A percentile compares a stretch with the other conserved stretches of the same genome.
These are phyloP conservation scores for Juglanconis juglandina DNA, from an alignment of 2,329 filamentous ascomycete genomes.

Conservation along the genomic window DNA sequence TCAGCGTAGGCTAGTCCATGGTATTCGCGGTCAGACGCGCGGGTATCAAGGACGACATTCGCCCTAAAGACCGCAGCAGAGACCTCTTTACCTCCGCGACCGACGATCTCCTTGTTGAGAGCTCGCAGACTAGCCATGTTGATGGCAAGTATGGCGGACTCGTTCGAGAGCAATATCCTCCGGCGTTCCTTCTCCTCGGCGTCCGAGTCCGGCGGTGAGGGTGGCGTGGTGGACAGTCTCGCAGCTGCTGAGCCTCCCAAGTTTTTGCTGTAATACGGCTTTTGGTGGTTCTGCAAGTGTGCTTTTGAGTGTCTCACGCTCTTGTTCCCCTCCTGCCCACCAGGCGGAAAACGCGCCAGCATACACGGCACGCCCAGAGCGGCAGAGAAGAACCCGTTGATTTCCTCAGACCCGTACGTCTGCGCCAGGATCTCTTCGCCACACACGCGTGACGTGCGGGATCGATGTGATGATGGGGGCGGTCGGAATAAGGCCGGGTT, in stretches of 20 bases:
- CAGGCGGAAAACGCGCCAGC: constrained; percentile 77
- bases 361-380: constrained; percentile 76
- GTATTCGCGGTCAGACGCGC: background rate
- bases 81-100: constrained; percentile 60
- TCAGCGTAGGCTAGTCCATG: constrained; percentile 65
- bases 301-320: constrained; percentile 69
- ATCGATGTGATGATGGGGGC: constrained; percentile 33
- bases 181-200: constrained; percentile 40
- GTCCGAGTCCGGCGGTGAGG: constrained; percentile 57
- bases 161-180: constrained; percentile 81
- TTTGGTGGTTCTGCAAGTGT: constrained; percentile 60
- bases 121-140: constrained; percentile 74
- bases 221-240: constrained; percentile 29
- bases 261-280: constrained; percentile 7
- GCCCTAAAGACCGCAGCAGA: constrained; percentile 77
- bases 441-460: constrained; percentile 67
- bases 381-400: constrained; percentile 75
- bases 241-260: constrained; percentile 38
- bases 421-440: constrained; percentile 72
- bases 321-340: constrained; percentile 47
- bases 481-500: constrained; percentile 57
- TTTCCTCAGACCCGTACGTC: constrained; percentile 61
- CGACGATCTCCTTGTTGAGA: constrained; percentile 69
- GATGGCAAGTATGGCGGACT: constrained; percentile 86
- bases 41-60: constrained; percentile 75